Evolutionary conservation across 306 rosid species (phyloP), one percentile per base, ranked within the genome.

Genomic region (Prunus padus): DNA sequence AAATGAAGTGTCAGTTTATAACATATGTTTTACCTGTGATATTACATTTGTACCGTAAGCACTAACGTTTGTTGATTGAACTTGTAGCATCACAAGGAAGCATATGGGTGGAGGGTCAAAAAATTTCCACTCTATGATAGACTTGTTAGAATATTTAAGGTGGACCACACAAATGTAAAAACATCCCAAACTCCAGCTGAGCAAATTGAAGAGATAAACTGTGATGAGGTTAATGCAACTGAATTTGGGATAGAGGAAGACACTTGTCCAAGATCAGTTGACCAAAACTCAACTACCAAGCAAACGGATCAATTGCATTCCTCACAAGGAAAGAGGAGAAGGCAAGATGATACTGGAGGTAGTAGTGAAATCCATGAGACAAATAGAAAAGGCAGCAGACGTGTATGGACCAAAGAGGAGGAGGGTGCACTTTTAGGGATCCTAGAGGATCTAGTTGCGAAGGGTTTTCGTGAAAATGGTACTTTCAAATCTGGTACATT

Each of bases 401-500:
- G 76, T 40, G 47, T 10, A 26, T 72, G 76, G 76, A 72, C 76
- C 37, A 42, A 20, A 46, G 76, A 72, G 51, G 76, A 72, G 52
- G 76, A 72, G 64, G 66, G 40, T 11, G 42, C 76, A 56, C 76
- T 72, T 8, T 56, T 72, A 72, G 37, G 66, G 22, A 40, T 72
- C 19, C 76, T 72, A 20, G 67, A 72, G 67, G 76, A 72, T 72
- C 66, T 72, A 23, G 54, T 72, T 22, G 40, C 67, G 25, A 55
- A 72, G 15, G 76, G 76, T 59, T 50, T 42, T 12, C 55, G 65
- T 40, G 54, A 59, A 9, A 72, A 44, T 8, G 66, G 25, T 40
- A 33, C 52, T 44, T 72, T 72, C 51, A 72, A 42, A 72, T 4
- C 76, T 25, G 67, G 76, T 72, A 56, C 55, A 9, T 20, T 44